Base-by-base conservation (phyloP, 2,329 filamentous ascomycete genomes). In the Fusarium keratoplasticum region DNA sequence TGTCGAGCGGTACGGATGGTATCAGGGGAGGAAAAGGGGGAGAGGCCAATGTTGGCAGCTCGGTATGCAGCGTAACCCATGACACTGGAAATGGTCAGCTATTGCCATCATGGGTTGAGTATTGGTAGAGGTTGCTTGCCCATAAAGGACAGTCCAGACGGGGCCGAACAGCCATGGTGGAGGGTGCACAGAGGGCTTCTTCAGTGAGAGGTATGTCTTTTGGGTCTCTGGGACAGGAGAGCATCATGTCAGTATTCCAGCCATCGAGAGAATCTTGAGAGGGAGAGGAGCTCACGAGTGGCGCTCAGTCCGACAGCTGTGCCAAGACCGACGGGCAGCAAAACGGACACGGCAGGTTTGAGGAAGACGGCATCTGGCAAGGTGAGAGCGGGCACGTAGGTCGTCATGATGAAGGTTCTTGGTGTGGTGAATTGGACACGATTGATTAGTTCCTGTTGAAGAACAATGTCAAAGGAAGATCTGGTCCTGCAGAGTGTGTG, bases 41-140 rank as follows among this genome's bases (percentile, higher is more conserved):
- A 86, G 60, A 91, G 88, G 55, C 92, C 92, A 13, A 85, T 86
- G 22, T 83, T 89, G 80, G 93, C 91, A 64, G 93, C 94, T 54
- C 94, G 92, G 84, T 98, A 92, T 38, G 95, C 92, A 25, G 94
- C 93, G 82, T 96, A 98, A 68, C 96, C 96, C 94, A 98, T 98
- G 22, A 93, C 82, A 1, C 84, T 86, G 25, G 3, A 3, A 33
- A 38, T 35, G 8, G 13, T 65, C 29, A 64, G 54, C 61, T 22
- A 22, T 40, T 27, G 5, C 5, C 44, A 18, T 47, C 22, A 47
- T n/a, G 18, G 36, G 18, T 18, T 47, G 2, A 6, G 36, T 27
- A 13, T 7, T 57, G n/a, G 59, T 44, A 47, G 38, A 22, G 13
- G 64, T 52, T 14, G 69, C 75, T 63, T 75, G 85, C 84, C 88